Percentiles rank a stretch among this genome's conserved stretches.
Conservation (phyloP, 495 filamentous ascomycete species). For the Poronia punctata region DNA sequence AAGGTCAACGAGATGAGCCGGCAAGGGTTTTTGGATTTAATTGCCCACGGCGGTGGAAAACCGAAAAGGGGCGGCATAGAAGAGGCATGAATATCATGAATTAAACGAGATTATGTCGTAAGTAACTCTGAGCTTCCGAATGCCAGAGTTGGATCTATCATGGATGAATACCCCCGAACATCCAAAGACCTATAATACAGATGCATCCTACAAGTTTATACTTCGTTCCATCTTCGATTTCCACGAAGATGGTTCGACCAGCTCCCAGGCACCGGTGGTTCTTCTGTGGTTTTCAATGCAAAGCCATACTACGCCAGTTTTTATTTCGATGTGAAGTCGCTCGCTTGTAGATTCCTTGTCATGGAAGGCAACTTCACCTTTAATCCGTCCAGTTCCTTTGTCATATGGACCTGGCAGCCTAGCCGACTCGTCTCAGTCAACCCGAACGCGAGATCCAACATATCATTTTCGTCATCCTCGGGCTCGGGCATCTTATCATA, state of each 20-base stretch:
- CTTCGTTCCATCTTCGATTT: constrained; percentile 28
- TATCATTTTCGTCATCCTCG: constrained; percentile 97
- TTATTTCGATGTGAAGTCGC: constrained; percentile 65
- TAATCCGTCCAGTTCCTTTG: constrained; percentile 78
- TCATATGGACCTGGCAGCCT: constrained; percentile 92
- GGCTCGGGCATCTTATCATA: constrained; percentile 92
- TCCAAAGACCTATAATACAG: constrained; percentile 12
- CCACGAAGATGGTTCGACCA: too few species aligned
- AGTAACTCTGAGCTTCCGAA: constrained; percentile 17
- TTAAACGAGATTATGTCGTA: constrained; percentile 18
- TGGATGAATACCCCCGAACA: neutral
- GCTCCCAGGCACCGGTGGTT: too few species aligned
- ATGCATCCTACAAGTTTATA: constrained; percentile 2
- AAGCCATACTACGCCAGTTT: too few species aligned
- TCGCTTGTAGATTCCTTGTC: constrained; percentile 94
- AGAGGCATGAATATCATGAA: constrained; percentile 34
- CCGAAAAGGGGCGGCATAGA: constrained; percentile 44
- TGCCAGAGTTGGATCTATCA: constrained; percentile 7
- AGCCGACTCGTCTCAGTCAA: constrained; percentile 93
- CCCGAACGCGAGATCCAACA: constrained; percentile 94
- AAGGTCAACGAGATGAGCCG: constrained; percentile 90
- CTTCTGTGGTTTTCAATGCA: too few species aligned
- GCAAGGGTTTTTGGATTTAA: constrained; percentile 89
- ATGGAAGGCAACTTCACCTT: constrained; percentile 78
- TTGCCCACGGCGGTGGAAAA: constrained; percentile 55